Conservation (phyloP, 148 eudicot genomes). For the Spergularia marina region DNA sequence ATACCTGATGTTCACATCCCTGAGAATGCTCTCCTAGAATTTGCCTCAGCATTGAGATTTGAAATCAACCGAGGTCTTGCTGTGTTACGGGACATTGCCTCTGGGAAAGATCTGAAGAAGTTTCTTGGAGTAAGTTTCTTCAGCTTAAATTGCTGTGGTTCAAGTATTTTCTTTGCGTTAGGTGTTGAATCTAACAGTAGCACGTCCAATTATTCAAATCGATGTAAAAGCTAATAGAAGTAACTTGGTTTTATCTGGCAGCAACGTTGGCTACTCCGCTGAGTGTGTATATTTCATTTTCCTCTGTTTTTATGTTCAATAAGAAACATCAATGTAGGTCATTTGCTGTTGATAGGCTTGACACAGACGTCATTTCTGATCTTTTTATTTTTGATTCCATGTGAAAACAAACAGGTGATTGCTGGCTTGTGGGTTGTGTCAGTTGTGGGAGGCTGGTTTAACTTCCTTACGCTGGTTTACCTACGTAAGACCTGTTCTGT, state of each 20-base stretch:
- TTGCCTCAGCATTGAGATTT: slow-evolving; percentile 60
- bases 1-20: slow-evolving; percentile 71
- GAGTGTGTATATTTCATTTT: background rate
- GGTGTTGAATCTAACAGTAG: background rate
- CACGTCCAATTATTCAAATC: background rate
- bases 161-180: background rate
- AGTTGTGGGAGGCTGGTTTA: slow-evolving; percentile 59
- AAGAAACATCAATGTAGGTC: background rate
- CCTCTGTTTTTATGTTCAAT: background rate
- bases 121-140: slow-evolving; percentile 68
- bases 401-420: slow-evolving; percentile 46
- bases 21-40: slow-evolving; percentile 63
- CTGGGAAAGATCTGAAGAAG: slow-evolving; percentile 83
- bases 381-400: background rate
- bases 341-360: background rate
- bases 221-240: background rate
- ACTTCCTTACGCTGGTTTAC: slow-evolving; percentile 80
- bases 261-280: background rate
- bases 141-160: background rate
- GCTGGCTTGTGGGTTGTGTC: slow-evolving; percentile 90
- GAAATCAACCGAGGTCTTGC: slow-evolving; percentile 71
- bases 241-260: background rate
- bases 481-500: slow-evolving; percentile 48
- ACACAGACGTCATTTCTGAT: background rate
- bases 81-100: slow-evolving; percentile 66